Percentiles rank a stretch among this genome's conserved stretches.
Conservation (phyloP, 106 monocot genomes). For the Allium cepa region DNA sequence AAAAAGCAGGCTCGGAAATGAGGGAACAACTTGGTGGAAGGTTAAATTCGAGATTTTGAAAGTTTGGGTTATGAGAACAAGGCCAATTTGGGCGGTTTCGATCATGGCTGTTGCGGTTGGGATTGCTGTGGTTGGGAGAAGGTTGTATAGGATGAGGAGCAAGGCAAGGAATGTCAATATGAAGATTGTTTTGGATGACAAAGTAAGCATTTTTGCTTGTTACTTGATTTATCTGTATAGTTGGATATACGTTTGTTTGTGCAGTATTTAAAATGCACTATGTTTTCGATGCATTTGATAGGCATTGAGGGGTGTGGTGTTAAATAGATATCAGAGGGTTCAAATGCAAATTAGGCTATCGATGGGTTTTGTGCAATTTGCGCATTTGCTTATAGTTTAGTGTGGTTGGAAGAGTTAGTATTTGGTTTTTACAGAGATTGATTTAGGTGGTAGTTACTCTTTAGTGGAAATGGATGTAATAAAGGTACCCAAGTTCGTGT, state of each 20-base stretch:
- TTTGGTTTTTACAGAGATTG: too few species aligned
- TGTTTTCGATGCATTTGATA: too few species aligned
- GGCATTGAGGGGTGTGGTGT: too few species aligned
- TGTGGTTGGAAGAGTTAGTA: too few species aligned
- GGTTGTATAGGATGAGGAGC: constrained; percentile 33
- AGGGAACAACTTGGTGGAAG: constrained; percentile 40
- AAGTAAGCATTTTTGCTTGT: constrained; percentile 18
- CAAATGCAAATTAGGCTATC: too few species aligned
- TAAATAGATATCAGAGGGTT: too few species aligned
- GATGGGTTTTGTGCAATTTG: too few species aligned
- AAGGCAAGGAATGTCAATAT: constrained; percentile 16
- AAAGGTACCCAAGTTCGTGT: too few species aligned
- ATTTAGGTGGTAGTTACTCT: too few species aligned
- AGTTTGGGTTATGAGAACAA: constrained; percentile 25
- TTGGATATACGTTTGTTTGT: neutral
- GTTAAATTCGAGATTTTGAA: constrained; percentile 29
- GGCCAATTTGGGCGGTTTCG: constrained; percentile 39
- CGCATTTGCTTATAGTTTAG: too few species aligned
- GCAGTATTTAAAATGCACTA: too few species aligned
- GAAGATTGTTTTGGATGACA: constrained; percentile 28
- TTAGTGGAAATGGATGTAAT: too few species aligned
- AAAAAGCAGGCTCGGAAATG: neutral
- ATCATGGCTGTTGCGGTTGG: constrained; percentile 35
- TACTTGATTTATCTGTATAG: neutral
- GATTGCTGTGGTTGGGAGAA: constrained; percentile 27